Conservation (phyloP, 2,329 filamentous ascomycete species). For the Aspergillus puulaauensis region DNA sequence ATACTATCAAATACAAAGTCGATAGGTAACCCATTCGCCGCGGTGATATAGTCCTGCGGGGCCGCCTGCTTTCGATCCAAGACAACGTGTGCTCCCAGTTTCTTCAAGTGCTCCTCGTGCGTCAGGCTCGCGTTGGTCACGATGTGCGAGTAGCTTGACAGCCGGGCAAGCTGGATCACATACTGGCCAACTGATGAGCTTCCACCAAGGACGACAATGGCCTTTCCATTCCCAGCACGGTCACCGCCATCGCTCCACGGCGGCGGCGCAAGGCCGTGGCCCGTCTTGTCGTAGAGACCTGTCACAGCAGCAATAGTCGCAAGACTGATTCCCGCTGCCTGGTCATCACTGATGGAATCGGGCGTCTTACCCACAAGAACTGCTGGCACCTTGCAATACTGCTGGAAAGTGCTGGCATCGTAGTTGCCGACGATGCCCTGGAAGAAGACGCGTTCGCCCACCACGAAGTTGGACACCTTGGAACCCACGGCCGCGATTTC, state of each 20-base stretch:
- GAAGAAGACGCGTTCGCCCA: conserved; percentile 35
- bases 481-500: conserved; percentile 18
- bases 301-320: conserved; percentile 18
- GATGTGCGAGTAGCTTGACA: conserved; percentile 34
- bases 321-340: conserved; percentile 30
- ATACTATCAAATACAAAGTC: conserved; percentile 34
- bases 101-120: conserved; percentile 21
- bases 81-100: conserved; percentile 28
- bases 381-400: conserved; percentile 37
- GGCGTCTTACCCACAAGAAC: conserved; percentile 35
- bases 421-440: conserved; percentile 33
- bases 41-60: conserved; percentile 25
- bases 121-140: conserved; percentile 31
- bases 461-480: conserved; percentile 17
- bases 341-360: conserved; percentile 26
- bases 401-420: conserved; percentile 36
- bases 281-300: conserved; percentile 17
- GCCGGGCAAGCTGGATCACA: conserved; percentile 33
- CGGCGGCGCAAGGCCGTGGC: conserved; percentile 24
- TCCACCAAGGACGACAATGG: conserved; percentile 34
- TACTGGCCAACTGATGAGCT: conserved; percentile 37
- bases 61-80: conserved; percentile 19
- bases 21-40: conserved; percentile 25
- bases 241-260: conserved; percentile 29
- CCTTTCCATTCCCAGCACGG: conserved; percentile 19